Evolutionary conservation across 2,329 filamentous ascomycete species (phyloP), one percentile per base, ranked within the genome.

Genomic region (Cladosporium sp.): DNA sequence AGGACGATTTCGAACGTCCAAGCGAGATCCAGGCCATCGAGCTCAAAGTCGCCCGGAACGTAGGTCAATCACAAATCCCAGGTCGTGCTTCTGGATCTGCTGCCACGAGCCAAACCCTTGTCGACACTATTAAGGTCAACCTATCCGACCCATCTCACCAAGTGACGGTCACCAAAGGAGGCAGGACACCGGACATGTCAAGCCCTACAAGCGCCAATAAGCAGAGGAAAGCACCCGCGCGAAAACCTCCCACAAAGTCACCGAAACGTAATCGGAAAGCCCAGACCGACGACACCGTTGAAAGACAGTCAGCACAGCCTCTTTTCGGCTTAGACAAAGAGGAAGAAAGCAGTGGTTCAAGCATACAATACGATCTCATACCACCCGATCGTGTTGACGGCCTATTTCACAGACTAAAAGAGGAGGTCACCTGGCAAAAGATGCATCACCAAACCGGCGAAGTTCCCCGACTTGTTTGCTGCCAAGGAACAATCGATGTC

Each of bases 391-490:
- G 65, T 1, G 78, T 80, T 4, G 75, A 83, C 1, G 78, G 80
- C 15, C 81, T 88, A 5, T 97, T 96, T 70, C 80, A 86, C 19
- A 81, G 80, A 39, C 77, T 96, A 15, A 84, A 85, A 55, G 76
- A 82, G 14, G 92, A 97, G 71, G 86, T 97, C 0, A 78, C 82
- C 64, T 99, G 93, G 92, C 88, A 93, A 70, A 88, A 84, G 64
- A 97, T 99, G 94, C 88, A 87, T 43, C 94, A 97, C 66, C 88
- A 93, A 64, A 90, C 90, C 36, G 92, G 94, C 25, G 88, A 94
- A 67, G 94, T 97, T 0, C 94, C 94, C 43, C 86, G 94, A 38
- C 83, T 97, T 2, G 90, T 97, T 6, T 92, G 91, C 51, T 92
- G 96, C 19, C 92, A 97, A 72, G 94, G 92, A 3, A 78, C 82